Evolutionary conservation across 2,329 filamentous ascomycete genomes (phyloP).

Genomic region (Dothistroma pini): DNA sequence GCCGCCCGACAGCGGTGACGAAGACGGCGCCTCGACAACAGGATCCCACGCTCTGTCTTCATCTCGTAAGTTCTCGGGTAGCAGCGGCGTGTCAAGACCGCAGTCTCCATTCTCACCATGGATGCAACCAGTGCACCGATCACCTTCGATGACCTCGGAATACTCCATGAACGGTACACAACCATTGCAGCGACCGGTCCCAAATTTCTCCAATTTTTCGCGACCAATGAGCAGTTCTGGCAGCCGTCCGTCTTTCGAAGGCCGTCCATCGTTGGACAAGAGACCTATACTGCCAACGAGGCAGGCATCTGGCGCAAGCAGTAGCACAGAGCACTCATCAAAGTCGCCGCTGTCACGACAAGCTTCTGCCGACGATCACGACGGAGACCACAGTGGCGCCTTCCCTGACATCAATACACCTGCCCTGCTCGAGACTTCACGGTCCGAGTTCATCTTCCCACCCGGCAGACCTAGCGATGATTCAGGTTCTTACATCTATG

Average conservation of each 20-base stretch:
- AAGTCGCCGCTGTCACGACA: slow-evolving; percentile 34
- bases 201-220: slow-evolving; percentile 70
- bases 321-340: slow-evolving; percentile 25
- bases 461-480: slow-evolving; percentile 14
- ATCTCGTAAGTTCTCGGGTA: slow-evolving; percentile 73
- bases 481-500: slow-evolving; percentile 73
- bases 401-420: background rate
- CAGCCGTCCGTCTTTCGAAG: slow-evolving; percentile 36
- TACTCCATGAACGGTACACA: slow-evolving; percentile 58
- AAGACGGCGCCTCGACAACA: slow-evolving; percentile 58
- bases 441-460: background rate
- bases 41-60: slow-evolving; percentile 58
- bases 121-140: slow-evolving; percentile 63
- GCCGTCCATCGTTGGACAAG: slow-evolving; percentile 25
- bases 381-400: background rate
- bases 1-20: slow-evolving; percentile 55
- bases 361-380: slow-evolving; percentile 36
- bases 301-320: slow-evolving; percentile 28
- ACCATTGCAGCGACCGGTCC: slow-evolving; percentile 16
- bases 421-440: background rate
- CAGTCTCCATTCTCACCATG: slow-evolving; percentile 63
- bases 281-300: slow-evolving; percentile 21
- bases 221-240: slow-evolving; percentile 73
- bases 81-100: slow-evolving; percentile 59
- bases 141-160: slow-evolving; percentile 81